Base-by-base conservation (phyloP, 2,329 filamentous ascomycete species). In the Venturia pyrina region DNA sequence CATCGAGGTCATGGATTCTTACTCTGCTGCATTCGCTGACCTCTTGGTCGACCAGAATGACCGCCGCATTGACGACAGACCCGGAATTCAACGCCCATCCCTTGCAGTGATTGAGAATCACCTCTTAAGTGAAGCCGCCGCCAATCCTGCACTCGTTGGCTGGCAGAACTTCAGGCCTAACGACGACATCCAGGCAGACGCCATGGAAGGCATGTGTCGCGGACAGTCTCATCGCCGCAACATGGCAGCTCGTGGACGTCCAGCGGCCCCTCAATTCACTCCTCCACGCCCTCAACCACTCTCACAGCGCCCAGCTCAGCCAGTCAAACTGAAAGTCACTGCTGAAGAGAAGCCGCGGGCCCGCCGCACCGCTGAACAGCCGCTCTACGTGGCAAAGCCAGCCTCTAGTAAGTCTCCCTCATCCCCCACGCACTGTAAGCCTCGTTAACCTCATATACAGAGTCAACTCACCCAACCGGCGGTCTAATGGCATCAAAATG, bases 211-310 rank as follows among this genome's bases (percentile, higher is more conserved):
- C 8, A 62, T 62, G 5, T 37, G 24, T 48, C 44, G 40, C n/a
- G 60, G 60, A 41, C 60, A 62, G 37, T 44, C 40, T 28, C 60
- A 62, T 19, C 60, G 60, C 28, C 60, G 40, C 37, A 43, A 46
- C 6, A 28, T 44, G 34, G 44, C 40, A 40, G 32, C 19, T 44
- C 40, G 21, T 62, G 60, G 17, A 34, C 32, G 2, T 21, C 60
- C 37, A 28, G 17, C 60, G 5, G 44, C 15, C 24, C n/a, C 21
- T 37, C 40, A 6, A 21, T 21, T n/a, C 50, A 32, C 15, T 34
- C 50, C 13, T 28, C 6, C 15, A 32, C 50, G 13, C 13, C 6
- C 28, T 34, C 24, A 11, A 24, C 32, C 32, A 59, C 53, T 37
- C 53, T 19, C 32, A 59, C 32, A 34, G 32, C 50, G 50, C 24